Conservation (phyloP, 192 early-diverging fungal species). For the Allomyces javanicus region DNA sequence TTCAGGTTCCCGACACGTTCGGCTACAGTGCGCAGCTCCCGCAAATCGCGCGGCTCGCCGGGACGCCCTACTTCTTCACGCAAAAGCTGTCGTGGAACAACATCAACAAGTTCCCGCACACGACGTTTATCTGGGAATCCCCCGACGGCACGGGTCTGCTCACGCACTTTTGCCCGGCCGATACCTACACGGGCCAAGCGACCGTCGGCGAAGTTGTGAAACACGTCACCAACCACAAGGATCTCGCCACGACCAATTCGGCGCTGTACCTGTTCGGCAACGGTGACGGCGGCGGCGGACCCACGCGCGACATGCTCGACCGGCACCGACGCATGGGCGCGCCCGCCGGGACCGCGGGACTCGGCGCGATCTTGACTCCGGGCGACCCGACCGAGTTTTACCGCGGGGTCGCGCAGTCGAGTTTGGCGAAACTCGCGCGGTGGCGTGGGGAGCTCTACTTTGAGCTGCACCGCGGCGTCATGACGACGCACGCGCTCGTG, state of each 20-base stretch:
- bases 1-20: constrained; percentile 92
- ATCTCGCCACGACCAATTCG: constrained; percentile 64
- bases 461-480: constrained; percentile 95
- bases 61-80: constrained; percentile 88
- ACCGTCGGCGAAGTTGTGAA: constrained; percentile 28
- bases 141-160: constrained; percentile 65
- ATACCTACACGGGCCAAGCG: constrained; percentile 56
- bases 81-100: constrained; percentile 99
- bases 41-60: constrained; percentile 64
- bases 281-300: constrained; percentile 93
- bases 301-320: constrained; percentile 63
- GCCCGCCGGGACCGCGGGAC: no score
- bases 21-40: constrained; percentile 83
- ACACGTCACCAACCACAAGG: constrained; percentile 71
- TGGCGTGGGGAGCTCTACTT: constrained; percentile 98
- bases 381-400: constrained; percentile 71
- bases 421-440: constrained; percentile 21
- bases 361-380: no score
- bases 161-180: constrained; percentile 77
- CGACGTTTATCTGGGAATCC: constrained; percentile 86
- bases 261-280: constrained; percentile 82
- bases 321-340: constrained; percentile 43
- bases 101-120: constrained; percentile 96
- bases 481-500: constrained; percentile 71
- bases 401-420: constrained; percentile 40